These are phyloP conservation scores for Bauhinia variegata DNA, from an alignment of 306 rosid species.

Conservation along the genomic window DNA sequence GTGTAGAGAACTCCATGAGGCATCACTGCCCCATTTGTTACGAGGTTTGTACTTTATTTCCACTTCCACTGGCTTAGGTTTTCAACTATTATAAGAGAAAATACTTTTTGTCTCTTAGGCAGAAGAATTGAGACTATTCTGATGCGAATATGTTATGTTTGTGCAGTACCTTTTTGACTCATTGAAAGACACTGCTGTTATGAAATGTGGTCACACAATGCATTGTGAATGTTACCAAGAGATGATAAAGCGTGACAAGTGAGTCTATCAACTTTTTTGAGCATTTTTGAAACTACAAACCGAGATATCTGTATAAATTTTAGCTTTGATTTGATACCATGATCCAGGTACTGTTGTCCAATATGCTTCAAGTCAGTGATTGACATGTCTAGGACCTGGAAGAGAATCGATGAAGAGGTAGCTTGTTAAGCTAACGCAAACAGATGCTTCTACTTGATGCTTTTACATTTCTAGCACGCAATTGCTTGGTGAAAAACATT, in stretches of 20 bases:
- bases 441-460: slow-evolving; percentile 10
- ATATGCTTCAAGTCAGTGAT: slow-evolving; percentile 83
- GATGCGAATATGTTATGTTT: slow-evolving; percentile 32
- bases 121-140: slow-evolving; percentile 27
- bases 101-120: not conserved
- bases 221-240: slow-evolving; percentile 76
- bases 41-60: slow-evolving; percentile 62
- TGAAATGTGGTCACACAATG: slow-evolving; percentile 99
- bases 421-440: slow-evolving; percentile 22
- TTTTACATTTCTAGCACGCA: not conserved
- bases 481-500: slow-evolving; percentile 19
- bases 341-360: slow-evolving; percentile 79
- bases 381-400: slow-evolving; percentile 87
- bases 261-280: slow-evolving; percentile 36
- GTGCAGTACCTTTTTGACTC: slow-evolving; percentile 88
- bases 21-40: slow-evolving; percentile 97
- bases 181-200: slow-evolving; percentile 70
- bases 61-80: slow-evolving; percentile 4
- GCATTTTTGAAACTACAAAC: not conserved
- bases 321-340: slow-evolving; percentile 32
- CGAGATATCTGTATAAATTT: slow-evolving; percentile 7
- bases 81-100: slow-evolving; percentile 10
- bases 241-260: slow-evolving; percentile 83
- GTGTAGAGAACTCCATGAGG: slow-evolving; percentile 95
- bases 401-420: slow-evolving; percentile 96